Percentiles rank a stretch among this genome's conserved stretches.
Evolutionary conservation across 1,139 yeast species (phyloP).

Genomic region (Petasospora fabianii): DNA sequence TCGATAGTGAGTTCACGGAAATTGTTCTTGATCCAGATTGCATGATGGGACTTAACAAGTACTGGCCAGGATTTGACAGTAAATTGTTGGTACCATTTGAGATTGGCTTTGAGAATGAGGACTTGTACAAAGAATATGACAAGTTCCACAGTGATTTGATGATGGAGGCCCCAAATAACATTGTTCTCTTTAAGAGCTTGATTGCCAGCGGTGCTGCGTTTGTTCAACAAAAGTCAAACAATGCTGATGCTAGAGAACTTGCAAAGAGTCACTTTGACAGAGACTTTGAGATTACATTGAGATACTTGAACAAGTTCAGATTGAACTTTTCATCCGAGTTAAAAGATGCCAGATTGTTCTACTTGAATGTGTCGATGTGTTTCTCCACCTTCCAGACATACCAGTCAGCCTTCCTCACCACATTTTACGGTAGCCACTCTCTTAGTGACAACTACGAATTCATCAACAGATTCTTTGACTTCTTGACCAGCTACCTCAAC

Average conservation of each 20-base stretch:
- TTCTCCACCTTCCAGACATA: slow-evolving; percentile 27
- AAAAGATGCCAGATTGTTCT: slow-evolving; percentile 13
- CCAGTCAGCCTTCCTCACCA: slow-evolving; percentile 22
- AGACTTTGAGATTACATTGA: slow-evolving; percentile 24
- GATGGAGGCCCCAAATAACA: slow-evolving; percentile 23
- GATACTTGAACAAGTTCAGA: slow-evolving; percentile 25
- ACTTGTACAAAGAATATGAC: slow-evolving; percentile 22
- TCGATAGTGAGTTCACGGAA: slow-evolving; percentile 22
- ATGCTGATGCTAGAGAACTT: slow-evolving; percentile 11
- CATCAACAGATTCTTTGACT: slow-evolving; percentile 22
- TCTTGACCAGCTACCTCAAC: slow-evolving; percentile 19
- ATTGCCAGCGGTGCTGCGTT: slow-evolving; percentile 22
- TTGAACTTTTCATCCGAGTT: slow-evolving; percentile 13
- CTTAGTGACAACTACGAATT: slow-evolving; percentile 23
- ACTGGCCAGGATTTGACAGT: slow-evolving; percentile 18
- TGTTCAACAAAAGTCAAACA: slow-evolving; percentile 14
- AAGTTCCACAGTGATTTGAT: slow-evolving; percentile 15
- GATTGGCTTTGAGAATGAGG: slow-evolving; percentile 22
- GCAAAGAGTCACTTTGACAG: slow-evolving; percentile 16
- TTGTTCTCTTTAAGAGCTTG: slow-evolving; percentile 25
- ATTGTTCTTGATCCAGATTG: slow-evolving; percentile 24
- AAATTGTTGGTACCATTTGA: slow-evolving; percentile 10
- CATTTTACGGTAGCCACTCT: slow-evolving; percentile 22
- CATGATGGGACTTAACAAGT: slow-evolving; percentile 19
- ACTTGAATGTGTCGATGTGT: slow-evolving; percentile 21